Conservation (phyloP, 2,329 filamentous ascomycete genomes). For the Lecanoromycetidae sp. region DNA sequence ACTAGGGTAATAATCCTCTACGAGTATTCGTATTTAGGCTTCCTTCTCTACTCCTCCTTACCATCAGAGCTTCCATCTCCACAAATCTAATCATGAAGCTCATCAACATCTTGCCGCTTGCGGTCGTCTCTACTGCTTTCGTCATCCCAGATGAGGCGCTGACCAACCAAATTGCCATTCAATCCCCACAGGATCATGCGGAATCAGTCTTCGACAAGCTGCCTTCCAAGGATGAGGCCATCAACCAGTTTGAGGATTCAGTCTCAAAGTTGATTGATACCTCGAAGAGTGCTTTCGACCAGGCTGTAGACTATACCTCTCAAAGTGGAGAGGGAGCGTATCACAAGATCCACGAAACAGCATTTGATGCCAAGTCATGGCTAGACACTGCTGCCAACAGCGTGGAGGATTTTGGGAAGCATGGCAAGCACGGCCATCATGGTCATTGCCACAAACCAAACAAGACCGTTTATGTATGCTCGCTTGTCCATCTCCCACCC, state of each 20-base stretch:
- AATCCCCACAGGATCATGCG: constrained; percentile 24
- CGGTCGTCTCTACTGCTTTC: constrained; percentile 36
- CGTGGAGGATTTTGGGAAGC: constrained; percentile 10
- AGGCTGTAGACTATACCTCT: constrained; percentile 31
- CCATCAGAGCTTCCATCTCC: background rate
- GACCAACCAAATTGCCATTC: constrained; percentile 30
- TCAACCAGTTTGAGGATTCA: constrained; percentile 22
- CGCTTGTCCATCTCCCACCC: too few relatives aligned
- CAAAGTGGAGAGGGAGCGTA: constrained; percentile 26
- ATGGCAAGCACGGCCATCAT: constrained; percentile 25
- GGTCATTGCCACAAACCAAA: constrained; percentile 41
- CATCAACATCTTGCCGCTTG: constrained; percentile 33
- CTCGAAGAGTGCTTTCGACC: constrained; percentile 32
- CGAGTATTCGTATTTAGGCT: background rate
- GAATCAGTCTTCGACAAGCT: constrained; percentile 17
- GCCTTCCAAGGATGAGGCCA: constrained; percentile 23
- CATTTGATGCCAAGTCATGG: constrained; percentile 38
- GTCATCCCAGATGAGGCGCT: constrained; percentile 39
- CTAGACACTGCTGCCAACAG: constrained; percentile 22
- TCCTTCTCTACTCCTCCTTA: background rate
- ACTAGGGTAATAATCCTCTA: background rate
- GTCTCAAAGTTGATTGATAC: constrained; percentile 23
- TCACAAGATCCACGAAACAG: constrained; percentile 31
- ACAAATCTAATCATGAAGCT: constrained; percentile 34
- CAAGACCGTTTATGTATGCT: constrained; percentile 66